Percentiles rank a stretch among this genome's conserved stretches.
Evolutionary conservation across 2,329 filamentous ascomycete genomes (phyloP).

Genomic region (Cordyceps pruinosa): DNA sequence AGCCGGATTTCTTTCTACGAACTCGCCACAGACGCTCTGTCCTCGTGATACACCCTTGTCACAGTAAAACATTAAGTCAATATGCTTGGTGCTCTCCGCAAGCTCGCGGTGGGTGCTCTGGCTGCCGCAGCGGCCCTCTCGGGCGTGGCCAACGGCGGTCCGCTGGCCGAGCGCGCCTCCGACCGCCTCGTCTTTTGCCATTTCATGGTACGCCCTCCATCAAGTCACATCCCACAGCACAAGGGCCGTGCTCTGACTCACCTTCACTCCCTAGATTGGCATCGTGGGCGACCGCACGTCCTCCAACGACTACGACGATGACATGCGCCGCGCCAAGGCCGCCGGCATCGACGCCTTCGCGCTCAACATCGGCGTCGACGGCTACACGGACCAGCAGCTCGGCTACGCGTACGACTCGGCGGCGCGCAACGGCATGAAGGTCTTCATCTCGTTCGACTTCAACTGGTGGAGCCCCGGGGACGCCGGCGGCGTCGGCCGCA

Average conservation of each 20-base stretch:
- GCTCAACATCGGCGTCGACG: constrained; percentile 42
- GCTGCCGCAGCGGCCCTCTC: constrained; percentile 14
- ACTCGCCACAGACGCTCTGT: neutral
- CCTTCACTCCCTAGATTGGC: constrained; percentile 29
- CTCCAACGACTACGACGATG: constrained; percentile 38
- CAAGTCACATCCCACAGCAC: neutral
- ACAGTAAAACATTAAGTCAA: neutral
- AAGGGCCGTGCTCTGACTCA: too few relatives aligned
- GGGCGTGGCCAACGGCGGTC: constrained; percentile 10
- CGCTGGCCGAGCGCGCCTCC: constrained; percentile 16
- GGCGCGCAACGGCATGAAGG: constrained; percentile 36
- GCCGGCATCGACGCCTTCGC: constrained; percentile 43
- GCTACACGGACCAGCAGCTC: constrained; percentile 24
- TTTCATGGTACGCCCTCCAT: constrained; percentile 30
- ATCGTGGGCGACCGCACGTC: constrained; percentile 36
- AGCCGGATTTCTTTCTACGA: neutral
- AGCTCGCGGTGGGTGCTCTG: constrained; percentile 14
- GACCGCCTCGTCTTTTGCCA: constrained; percentile 34
- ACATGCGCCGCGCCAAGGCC: constrained; percentile 38
- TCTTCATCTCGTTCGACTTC: constrained; percentile 51
- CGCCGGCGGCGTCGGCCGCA: constrained; percentile 34
- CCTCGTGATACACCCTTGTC: neutral
- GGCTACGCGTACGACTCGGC: constrained; percentile 23
- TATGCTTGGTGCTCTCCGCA: constrained; percentile 14
- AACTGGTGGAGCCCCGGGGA: constrained; percentile 37